phyloP scores from a whole-genome alignment of 805 yeast genomes.

The Vanderwaltozyma polyspora region DNA sequence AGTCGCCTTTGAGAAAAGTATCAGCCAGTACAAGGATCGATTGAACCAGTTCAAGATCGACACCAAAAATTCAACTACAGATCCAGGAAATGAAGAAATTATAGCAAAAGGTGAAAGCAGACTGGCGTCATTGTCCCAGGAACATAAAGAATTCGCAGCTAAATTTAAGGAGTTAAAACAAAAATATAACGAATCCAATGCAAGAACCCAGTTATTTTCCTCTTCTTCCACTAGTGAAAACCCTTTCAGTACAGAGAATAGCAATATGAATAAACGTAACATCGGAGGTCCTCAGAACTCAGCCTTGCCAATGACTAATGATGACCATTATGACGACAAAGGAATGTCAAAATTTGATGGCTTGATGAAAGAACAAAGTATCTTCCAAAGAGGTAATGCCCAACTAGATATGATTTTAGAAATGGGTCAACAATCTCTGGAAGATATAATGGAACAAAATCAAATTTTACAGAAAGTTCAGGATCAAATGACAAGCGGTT shows the following conservation, averaged over 20 bases:
- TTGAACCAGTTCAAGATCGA: constrained; percentile 32
- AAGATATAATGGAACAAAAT: constrained; percentile 78
- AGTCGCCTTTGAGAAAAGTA: constrained; percentile 61
- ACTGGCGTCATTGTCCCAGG: constrained; percentile 42
- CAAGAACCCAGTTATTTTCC: constrained; percentile 19
- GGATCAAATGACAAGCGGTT: constrained; percentile 48
- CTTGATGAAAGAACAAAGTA: constrained; percentile 53
- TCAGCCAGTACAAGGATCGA: constrained; percentile 40
- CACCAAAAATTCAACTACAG: neutral
- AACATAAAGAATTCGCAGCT: constrained; percentile 21
- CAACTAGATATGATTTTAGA: constrained; percentile 85
- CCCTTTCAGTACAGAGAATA: constrained; percentile 18
- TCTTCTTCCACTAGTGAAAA: constrained; percentile 8
- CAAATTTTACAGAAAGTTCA: constrained; percentile 56
- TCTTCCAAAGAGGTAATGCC: constrained; percentile 56
- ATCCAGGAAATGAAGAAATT: constrained; percentile 2
- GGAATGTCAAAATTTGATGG: too few species aligned
- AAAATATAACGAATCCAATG: constrained; percentile 14
- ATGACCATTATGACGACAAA: too few species aligned
- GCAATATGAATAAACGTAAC: constrained; percentile 24
- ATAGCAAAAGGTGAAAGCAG: constrained; percentile 47
- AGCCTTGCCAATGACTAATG: constrained; percentile 23
- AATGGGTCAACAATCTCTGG: constrained; percentile 78
- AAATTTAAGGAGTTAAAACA: constrained; percentile 29
- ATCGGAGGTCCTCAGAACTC: constrained; percentile 6